phyloP scores from a whole-genome alignment of 306 rosid genomes.

The Ziziphus jujuba region DNA sequence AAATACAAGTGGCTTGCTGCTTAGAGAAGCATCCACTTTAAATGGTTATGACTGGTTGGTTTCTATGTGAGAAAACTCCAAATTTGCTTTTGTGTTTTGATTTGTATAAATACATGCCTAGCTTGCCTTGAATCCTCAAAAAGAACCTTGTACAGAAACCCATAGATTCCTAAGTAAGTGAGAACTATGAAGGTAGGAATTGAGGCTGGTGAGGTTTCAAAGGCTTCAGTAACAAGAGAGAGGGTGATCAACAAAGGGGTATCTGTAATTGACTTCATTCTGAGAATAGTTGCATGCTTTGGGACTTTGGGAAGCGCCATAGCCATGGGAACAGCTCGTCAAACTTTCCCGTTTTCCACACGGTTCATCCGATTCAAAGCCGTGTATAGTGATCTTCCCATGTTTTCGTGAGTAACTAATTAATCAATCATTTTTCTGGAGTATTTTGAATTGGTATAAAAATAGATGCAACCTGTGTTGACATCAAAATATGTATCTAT shows the following conservation, averaged over 20 bases:
- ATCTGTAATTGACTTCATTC: constrained; percentile 22
- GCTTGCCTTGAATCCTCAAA: neutral
- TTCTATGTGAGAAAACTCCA: neutral
- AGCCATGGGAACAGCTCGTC: constrained; percentile 28
- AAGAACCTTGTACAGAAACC: neutral
- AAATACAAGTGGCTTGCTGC: too few relatives aligned
- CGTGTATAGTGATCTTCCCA: constrained; percentile 43
- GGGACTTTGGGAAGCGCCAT: constrained; percentile 31
- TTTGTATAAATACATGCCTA: neutral
- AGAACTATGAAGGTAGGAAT: constrained; percentile 19
- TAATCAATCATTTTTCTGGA: neutral
- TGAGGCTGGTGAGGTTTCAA: constrained; percentile 20
- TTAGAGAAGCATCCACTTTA: constrained; percentile 3
- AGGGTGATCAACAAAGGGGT: constrained; percentile 18
- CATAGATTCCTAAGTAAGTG: neutral
- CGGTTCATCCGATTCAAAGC: constrained; percentile 30
- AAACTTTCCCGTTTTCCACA: constrained; percentile 22
- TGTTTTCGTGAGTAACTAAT: constrained; percentile 38
- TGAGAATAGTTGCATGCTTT: constrained; percentile 20
- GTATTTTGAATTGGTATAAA: neutral
- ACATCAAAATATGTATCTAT: neutral
- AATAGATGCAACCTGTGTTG: neutral
- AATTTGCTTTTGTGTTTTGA: neutral
- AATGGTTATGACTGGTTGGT: constrained; percentile 9
- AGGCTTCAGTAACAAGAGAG: constrained; percentile 1